A percentile compares a stretch with the other conserved stretches of the same genome.
These are phyloP conservation scores for Dendrobium chrysotoxum DNA, from an alignment of 106 monocot genomes.

Conservation along the genomic window DNA sequence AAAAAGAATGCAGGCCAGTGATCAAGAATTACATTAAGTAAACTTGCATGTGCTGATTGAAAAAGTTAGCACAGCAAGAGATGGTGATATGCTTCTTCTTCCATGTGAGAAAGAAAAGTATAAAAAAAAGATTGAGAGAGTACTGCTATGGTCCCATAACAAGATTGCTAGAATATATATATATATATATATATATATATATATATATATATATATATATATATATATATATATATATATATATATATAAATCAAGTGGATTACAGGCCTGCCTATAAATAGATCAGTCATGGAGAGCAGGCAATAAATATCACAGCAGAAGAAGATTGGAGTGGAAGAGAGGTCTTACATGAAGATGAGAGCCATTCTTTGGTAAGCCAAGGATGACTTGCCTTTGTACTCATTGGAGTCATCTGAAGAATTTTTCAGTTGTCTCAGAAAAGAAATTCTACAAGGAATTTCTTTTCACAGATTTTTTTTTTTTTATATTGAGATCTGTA, in stretches of 20 bases:
- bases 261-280: background rate
- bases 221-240: no score
- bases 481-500: background rate
- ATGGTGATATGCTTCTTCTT: background rate
- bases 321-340: conserved; percentile 11
- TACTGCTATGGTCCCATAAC: background rate
- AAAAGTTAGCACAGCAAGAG: background rate
- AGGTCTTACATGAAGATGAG: conserved; percentile 18
- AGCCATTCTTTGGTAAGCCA: conserved; percentile 15
- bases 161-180: background rate
- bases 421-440: no score
- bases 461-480: no score
- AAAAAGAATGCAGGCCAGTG: background rate
- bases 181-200: no score
- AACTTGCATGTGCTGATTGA: background rate
- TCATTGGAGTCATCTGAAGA: background rate
- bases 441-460: no score
- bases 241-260: background rate
- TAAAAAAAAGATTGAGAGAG: background rate
- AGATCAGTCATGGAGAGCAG: background rate
- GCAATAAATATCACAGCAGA: background rate
- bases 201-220: no score
- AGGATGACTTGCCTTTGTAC: conserved; percentile 20
- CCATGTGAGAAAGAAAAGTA: background rate
- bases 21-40: background rate